phyloP scores from a whole-genome alignment of 2,329 filamentous ascomycete genomes.

The Gremmenia infestans region DNA sequence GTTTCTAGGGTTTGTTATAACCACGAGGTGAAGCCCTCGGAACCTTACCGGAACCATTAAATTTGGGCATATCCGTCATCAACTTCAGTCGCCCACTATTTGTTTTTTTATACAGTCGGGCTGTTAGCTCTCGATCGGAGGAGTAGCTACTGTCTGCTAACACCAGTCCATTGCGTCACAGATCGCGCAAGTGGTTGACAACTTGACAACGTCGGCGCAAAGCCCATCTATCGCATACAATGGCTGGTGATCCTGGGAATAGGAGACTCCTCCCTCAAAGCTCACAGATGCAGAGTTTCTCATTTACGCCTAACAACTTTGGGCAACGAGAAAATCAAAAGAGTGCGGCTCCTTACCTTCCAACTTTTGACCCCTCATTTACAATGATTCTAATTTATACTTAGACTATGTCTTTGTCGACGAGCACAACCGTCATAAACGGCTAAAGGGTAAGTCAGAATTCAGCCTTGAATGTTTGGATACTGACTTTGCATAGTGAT shows the following conservation, averaged over 20 bases:
- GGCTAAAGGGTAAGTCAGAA: constrained; percentile 72
- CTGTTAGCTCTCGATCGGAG: constrained; percentile 7
- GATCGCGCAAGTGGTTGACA: background rate
- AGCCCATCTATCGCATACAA: constrained; percentile 31
- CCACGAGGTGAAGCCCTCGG: constrained; percentile 16
- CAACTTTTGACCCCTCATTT: constrained; percentile 1
- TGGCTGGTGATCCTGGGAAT: constrained; percentile 59
- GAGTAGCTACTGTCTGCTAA: background rate
- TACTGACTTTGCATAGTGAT: constrained; percentile 61
- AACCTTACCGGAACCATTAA: constrained; percentile 19
- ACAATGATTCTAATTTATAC: constrained; percentile 29
- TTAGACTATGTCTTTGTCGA: constrained; percentile 98
- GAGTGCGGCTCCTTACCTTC: constrained; percentile 50
- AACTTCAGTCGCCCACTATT: constrained; percentile 12
- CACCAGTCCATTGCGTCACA: background rate
- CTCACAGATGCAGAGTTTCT: constrained; percentile 68
- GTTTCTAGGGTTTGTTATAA: constrained; percentile 18
- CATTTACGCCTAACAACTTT: constrained; percentile 63
- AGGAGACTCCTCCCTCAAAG: constrained; percentile 62
- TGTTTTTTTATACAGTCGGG: constrained; percentile 7
- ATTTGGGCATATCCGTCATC: constrained; percentile 19
- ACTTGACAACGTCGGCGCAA: constrained; percentile 9
- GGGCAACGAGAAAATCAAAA: constrained; percentile 74
- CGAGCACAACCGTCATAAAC: constrained; percentile 96
- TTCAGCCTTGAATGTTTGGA: background rate